Percentiles rank a stretch among this genome's conserved stretches.
Conservation (phyloP, 176 grass and related monocot species). For the Zoysia pacifica region DNA sequence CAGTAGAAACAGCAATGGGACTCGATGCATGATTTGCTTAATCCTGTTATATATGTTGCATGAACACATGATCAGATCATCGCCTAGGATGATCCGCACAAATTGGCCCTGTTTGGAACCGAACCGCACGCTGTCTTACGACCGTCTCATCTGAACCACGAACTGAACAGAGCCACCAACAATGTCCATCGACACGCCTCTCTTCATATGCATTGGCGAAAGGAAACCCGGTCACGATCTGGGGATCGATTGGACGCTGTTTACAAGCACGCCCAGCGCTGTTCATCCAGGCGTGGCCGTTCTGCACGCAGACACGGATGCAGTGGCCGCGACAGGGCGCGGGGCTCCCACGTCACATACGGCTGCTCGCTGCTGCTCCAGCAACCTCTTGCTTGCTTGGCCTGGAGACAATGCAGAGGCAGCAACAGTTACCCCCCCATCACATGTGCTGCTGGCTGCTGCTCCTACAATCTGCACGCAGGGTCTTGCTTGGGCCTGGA, state of each 20-base stretch:
- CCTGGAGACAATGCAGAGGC: not conserved
- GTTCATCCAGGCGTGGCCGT: constrained; percentile 10
- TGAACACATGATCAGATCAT: not conserved
- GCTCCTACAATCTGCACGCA: not conserved
- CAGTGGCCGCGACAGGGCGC: constrained; percentile 6
- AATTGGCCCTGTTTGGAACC: not conserved
- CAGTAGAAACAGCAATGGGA: not conserved
- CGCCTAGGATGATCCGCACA: constrained; percentile 4
- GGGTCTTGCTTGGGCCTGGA: constrained; percentile 27
- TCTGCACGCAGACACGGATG: not conserved
- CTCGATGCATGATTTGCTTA: not conserved
- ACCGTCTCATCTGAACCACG: constrained; percentile 2
- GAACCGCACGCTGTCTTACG: not conserved
- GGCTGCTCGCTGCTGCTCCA: not conserved
- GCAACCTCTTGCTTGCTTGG: not conserved
- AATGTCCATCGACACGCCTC: constrained; percentile 26
- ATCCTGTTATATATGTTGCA: not conserved
- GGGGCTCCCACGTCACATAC: constrained; percentile 44
- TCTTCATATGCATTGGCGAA: constrained; percentile 2
- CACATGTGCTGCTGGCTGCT: not conserved
- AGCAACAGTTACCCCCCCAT: not conserved
- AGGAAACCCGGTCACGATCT: constrained; percentile 20
- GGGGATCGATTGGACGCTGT: constrained; percentile 10
- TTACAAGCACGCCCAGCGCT: not conserved
- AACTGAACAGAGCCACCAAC: not conserved